These are phyloP conservation scores for Vitellaria paradoxa DNA, from an alignment of 179 eudicot species.

Conservation along the genomic window DNA sequence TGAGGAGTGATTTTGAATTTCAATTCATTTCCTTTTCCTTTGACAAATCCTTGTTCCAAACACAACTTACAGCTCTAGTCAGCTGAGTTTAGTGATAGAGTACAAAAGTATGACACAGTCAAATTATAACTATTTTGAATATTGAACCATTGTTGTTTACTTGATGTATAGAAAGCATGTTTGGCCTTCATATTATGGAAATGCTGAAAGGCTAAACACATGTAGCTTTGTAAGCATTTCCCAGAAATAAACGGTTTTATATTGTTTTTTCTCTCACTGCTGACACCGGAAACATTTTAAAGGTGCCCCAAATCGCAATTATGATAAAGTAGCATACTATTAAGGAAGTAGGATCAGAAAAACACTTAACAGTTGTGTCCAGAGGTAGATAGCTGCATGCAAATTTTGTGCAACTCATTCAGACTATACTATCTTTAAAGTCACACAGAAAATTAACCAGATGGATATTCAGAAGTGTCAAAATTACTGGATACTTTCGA, in stretches of 20 bases:
- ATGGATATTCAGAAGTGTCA: background rate
- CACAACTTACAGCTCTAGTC: background rate
- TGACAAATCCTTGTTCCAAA: no score
- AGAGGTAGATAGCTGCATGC: no score
- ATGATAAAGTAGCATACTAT: background rate
- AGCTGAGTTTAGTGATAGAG: background rate
- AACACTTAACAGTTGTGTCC: background rate
- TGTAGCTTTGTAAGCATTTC: background rate
- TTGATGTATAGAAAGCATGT: no score
- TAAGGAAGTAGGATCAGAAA: background rate
- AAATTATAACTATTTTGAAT: background rate
- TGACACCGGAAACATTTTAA: background rate
- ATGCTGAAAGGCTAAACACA: no score
- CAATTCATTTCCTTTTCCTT: no score
- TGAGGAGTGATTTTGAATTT: no score
- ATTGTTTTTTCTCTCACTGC: background rate
- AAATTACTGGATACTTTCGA: background rate
- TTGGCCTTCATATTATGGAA: no score
- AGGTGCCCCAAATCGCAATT: background rate
- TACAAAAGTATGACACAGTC: background rate
- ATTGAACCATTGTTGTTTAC: background rate
- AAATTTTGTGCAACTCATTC: no score
- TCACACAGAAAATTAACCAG: background rate
- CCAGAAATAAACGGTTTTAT: background rate
- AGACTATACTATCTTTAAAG: background rate